Evolutionary conservation across 1,284 basidiomycete genomes (phyloP).

Genomic region (Schizophyllum amplum): DNA sequence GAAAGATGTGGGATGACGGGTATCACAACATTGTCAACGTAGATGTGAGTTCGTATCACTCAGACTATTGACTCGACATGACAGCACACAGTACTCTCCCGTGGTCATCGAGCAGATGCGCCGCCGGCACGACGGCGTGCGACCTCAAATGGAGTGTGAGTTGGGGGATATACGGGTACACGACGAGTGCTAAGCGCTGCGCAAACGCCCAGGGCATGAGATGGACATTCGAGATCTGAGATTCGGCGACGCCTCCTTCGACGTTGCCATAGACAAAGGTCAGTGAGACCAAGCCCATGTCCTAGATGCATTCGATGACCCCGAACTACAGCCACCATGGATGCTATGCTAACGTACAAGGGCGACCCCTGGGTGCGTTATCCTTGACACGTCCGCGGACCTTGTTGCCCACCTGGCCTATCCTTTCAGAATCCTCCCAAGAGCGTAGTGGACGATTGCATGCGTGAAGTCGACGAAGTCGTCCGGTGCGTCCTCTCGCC

Average conservation of each 20-base stretch:
- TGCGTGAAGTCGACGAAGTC: slow-evolving; percentile 75
- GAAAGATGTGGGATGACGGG: slow-evolving; percentile 86
- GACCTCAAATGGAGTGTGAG: slow-evolving; percentile 77
- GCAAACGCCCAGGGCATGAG: slow-evolving; percentile 77
- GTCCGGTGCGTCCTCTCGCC: too few species aligned
- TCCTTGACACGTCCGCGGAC: slow-evolving; percentile 4
- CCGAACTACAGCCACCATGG: slow-evolving; percentile 69
- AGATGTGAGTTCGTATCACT: slow-evolving; percentile 48
- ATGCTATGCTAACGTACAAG: slow-evolving; percentile 87
- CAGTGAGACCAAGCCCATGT: background rate
- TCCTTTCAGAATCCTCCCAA: slow-evolving; percentile 66
- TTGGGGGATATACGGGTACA: too few species aligned
- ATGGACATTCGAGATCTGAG: slow-evolving; percentile 79
- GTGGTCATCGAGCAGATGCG: slow-evolving; percentile 81
- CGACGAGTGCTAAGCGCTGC: too few species aligned
- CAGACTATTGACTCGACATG: background rate
- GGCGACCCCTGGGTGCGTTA: slow-evolving; percentile 86
- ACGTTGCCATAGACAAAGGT: slow-evolving; percentile 88
- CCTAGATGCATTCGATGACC: background rate
- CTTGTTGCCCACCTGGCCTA: background rate
- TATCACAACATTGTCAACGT: slow-evolving; percentile 80
- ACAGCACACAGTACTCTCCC: slow-evolving; percentile 60
- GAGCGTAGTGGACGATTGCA: slow-evolving; percentile 70
- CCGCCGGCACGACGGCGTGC: slow-evolving; percentile 38
- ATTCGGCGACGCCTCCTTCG: slow-evolving; percentile 65